Percentiles rank a stretch among this genome's conserved stretches.
phyloP scores from a whole-genome alignment of 371 early-diverging fungal genomes.

The Syncephalis plumigaleata region DNA sequence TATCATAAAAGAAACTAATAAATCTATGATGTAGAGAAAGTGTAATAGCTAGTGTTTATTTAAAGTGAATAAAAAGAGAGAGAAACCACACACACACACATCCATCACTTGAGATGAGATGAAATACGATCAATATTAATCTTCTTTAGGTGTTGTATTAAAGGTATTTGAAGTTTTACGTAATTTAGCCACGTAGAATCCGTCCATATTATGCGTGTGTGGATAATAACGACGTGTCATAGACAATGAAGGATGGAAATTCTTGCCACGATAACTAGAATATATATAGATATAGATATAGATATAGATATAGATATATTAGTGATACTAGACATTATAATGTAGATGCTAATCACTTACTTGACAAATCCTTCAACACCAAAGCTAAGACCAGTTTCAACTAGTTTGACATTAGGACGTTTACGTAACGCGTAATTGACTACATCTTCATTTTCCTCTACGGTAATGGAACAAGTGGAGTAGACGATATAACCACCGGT shows the following conservation, averaged over 20 bases:
- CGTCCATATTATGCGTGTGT: slow-evolving; percentile 99
- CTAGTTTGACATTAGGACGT: slow-evolving; percentile 86
- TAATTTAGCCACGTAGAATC: slow-evolving; percentile 98
- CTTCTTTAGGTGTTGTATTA: slow-evolving; percentile 8
- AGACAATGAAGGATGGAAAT: slow-evolving; percentile 73
- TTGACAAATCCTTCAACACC: slow-evolving; percentile 70
- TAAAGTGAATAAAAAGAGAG: too few species aligned
- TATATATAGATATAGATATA: too few species aligned
- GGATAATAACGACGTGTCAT: slow-evolving; percentile 93
- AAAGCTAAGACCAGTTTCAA: slow-evolving; percentile 75
- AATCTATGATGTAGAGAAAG: too few species aligned
- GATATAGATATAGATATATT: too few species aligned
- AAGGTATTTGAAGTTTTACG: slow-evolving; percentile 68
- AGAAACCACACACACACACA: too few species aligned
- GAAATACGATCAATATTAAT: too few species aligned
- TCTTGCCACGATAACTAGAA: slow-evolving; percentile 77
- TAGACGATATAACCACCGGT: slow-evolving; percentile 97
- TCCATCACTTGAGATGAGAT: too few species aligned
- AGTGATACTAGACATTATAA: too few species aligned
- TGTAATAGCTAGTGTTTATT: too few species aligned
- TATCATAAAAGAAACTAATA: too few species aligned
- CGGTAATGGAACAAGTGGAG: slow-evolving; percentile 97
- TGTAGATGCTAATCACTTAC: too few species aligned
- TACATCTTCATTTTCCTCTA: slow-evolving; percentile 98
- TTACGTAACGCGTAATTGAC: slow-evolving; percentile 92